Conservation (phyloP, 2,329 filamentous ascomycete genomes). For the Ophiostoma piceae region DNA sequence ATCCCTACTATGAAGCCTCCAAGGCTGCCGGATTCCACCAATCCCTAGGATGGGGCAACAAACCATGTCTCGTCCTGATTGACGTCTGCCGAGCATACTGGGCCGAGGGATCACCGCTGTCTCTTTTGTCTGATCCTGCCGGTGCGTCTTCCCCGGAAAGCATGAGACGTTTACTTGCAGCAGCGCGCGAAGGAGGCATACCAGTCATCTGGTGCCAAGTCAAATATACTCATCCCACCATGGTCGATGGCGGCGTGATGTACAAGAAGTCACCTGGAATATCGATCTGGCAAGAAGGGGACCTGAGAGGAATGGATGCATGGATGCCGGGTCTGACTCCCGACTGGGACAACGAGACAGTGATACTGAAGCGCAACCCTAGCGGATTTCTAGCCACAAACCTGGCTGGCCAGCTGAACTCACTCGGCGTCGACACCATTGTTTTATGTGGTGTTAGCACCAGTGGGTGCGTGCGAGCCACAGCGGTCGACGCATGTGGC, state of each 20-base stretch:
- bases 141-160: conserved; percentile 35
- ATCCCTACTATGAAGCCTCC: conserved; percentile 28
- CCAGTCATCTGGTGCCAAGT: conserved; percentile 43
- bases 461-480: conserved; percentile 42
- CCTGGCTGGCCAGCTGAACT: conserved; percentile 37
- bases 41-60: conserved; percentile 41
- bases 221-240: conserved; percentile 39
- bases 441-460: conserved; percentile 46
- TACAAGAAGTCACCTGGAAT: conserved; percentile 40
- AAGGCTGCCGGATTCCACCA: conserved; percentile 37
- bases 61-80: conserved; percentile 41
- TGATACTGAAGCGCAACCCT: conserved; percentile 42
- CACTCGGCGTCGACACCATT: conserved; percentile 40
- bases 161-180: conserved; percentile 38
- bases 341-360: conserved; percentile 31
- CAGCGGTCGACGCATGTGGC: conserved; percentile 42
- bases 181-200: conserved; percentile 36
- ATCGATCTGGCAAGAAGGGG: conserved; percentile 39
- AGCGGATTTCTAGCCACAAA: conserved; percentile 44
- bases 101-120: conserved; percentile 39
- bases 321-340: conserved; percentile 40
- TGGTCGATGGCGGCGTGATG: conserved; percentile 42
- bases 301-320: conserved; percentile 37
- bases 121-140: conserved; percentile 36
- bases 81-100: conserved; percentile 46